Evolutionary conservation across 495 filamentous ascomycete genomes (phyloP).

Genomic region (Neurospora discreta): DNA sequence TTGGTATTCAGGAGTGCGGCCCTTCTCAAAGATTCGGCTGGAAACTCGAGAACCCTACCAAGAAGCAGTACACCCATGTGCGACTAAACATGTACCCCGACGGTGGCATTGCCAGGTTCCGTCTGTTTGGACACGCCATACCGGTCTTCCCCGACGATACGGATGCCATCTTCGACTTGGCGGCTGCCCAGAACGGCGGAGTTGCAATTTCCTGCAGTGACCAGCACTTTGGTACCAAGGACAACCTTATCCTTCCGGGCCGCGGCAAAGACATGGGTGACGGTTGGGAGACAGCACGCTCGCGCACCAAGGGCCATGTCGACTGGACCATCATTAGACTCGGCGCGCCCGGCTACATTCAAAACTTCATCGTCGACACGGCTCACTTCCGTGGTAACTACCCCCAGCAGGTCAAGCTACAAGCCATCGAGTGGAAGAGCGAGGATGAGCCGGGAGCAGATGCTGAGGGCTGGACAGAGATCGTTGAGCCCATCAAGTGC

Average conservation of each 20-base stretch:
- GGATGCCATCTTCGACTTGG: conserved; percentile 64
- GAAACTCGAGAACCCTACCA: conserved; percentile 49
- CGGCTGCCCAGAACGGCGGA: conserved; percentile 71
- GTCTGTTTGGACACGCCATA: conserved; percentile 69
- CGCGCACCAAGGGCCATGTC: conserved; percentile 60
- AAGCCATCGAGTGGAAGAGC: conserved; percentile 46
- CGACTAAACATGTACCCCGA: conserved; percentile 85
- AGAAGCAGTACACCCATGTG: conserved; percentile 72
- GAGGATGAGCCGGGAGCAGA: conserved; percentile 46
- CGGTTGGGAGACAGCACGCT: conserved; percentile 87
- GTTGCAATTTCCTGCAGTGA: conserved; percentile 67
- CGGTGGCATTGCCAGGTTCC: conserved; percentile 82
- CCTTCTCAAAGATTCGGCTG: conserved; percentile 69
- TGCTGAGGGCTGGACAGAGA: conserved; percentile 56
- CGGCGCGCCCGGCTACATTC: conserved; percentile 58
- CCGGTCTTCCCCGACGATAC: conserved; percentile 54
- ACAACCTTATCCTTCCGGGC: conserved; percentile 76
- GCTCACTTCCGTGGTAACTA: conserved; percentile 88
- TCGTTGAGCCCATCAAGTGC: conserved; percentile 56
- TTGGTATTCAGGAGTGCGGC: conserved; percentile 59
- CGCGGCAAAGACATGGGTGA: conserved; percentile 88
- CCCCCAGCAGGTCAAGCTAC: conserved; percentile 63
- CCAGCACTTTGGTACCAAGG: conserved; percentile 75
- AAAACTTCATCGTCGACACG: conserved; percentile 72
- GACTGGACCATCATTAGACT: conserved; percentile 81